Conservation (phyloP, 805 yeast genomes). For the Lachancea sp. region DNA sequence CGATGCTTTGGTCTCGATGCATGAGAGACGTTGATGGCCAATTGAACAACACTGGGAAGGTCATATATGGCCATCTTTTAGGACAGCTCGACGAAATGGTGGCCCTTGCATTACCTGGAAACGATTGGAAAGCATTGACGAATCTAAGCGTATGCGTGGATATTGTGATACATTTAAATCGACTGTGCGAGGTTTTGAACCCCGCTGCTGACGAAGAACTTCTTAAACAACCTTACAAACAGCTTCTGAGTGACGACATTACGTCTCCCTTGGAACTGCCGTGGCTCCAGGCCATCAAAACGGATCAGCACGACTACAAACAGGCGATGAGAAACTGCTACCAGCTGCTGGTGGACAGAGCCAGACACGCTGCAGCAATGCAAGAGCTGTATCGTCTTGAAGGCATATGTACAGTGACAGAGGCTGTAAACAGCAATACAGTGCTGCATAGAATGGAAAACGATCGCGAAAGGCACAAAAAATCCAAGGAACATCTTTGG, state of each 20-base stretch:
- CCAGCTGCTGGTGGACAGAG: slow-evolving; percentile 16
- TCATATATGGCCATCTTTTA: slow-evolving; percentile 18
- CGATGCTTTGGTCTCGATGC: slow-evolving; percentile 20
- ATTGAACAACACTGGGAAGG: slow-evolving; percentile 18
- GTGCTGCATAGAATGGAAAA: slow-evolving; percentile 73
- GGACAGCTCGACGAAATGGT: slow-evolving; percentile 22
- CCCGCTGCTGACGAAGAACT: neutral
- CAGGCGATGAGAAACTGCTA: slow-evolving; percentile 8
- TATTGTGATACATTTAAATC: slow-evolving; percentile 11
- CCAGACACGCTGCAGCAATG: slow-evolving; percentile 10
- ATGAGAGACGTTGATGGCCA: slow-evolving; percentile 10
- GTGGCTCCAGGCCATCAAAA: slow-evolving; percentile 2
- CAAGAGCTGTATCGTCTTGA: slow-evolving; percentile 9
- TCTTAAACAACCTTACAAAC: neutral
- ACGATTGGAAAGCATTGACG: slow-evolving; percentile 19
- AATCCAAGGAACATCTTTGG: slow-evolving; percentile 79
- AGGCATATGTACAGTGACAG: slow-evolving; percentile 5
- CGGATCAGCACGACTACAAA: slow-evolving; percentile 2
- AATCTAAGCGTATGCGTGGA: slow-evolving; percentile 18
- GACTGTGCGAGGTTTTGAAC: slow-evolving; percentile 8
- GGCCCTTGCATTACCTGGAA: slow-evolving; percentile 15
- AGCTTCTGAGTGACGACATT: neutral
- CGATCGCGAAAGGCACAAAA: slow-evolving; percentile 85
- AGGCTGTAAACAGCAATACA: slow-evolving; percentile 22
- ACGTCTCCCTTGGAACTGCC: slow-evolving; percentile 1